Evolutionary conservation across 2,329 filamentous ascomycete species (phyloP).

Genomic region (Microcyclospora pomicola): DNA sequence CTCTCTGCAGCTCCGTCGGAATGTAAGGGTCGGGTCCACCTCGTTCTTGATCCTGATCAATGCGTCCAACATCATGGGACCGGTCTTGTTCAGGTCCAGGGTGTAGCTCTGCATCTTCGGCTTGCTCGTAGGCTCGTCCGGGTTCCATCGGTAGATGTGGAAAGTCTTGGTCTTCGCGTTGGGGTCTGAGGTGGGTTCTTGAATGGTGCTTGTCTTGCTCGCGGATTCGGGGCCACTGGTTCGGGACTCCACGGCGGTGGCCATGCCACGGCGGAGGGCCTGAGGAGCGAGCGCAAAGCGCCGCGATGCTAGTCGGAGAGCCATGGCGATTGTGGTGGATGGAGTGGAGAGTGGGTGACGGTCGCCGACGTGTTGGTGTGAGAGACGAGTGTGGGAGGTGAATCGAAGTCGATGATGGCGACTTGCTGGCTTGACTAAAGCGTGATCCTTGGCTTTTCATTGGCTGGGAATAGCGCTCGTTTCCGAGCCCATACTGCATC

Average conservation of each 20-base stretch:
- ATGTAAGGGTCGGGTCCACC: conserved; percentile 89
- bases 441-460: no score
- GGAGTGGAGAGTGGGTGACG: conserved; percentile 6
- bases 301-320: conserved; percentile 23
- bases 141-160: conserved; percentile 98
- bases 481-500: no score
- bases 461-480: no score
- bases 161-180: conserved; percentile 72
- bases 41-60: conserved; percentile 99
- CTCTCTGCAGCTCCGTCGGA: conserved; percentile 90
- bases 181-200: conserved; percentile 45
- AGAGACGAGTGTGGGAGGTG: background rate
- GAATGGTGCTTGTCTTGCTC: conserved; percentile 45
- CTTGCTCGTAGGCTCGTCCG: conserved; percentile 82
- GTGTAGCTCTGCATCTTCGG: conserved; percentile 91
- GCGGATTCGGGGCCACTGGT: conserved; percentile 26
- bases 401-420: background rate
- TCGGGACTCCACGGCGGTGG: conserved; percentile 19
- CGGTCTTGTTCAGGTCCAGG: conserved; percentile 95
- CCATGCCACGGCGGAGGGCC: conserved; percentile 23
- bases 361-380: background rate
- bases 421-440: no score
- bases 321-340: conserved; percentile 18
- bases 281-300: conserved; percentile 19
- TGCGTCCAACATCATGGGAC: conserved; percentile 95